These are phyloP conservation scores for Euphorbia celastroides DNA, from an alignment of 441 rosid species.

Conservation along the genomic window DNA sequence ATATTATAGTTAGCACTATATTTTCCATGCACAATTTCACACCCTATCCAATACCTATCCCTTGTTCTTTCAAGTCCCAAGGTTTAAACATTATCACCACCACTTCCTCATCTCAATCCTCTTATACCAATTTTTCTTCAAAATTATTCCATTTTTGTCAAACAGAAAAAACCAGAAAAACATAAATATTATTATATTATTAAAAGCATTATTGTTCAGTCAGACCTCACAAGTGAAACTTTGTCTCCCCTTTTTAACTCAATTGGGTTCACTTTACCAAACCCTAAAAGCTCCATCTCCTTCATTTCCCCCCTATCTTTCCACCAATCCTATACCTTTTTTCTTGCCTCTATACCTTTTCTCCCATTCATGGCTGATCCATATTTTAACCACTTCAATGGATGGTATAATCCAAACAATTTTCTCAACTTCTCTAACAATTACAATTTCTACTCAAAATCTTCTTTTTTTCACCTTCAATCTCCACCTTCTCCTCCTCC, in stretches of 20 bases:
- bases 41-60: conserved; percentile 25
- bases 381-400: conserved; percentile 33
- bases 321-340: conserved; percentile 10
- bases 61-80: conserved; percentile 53
- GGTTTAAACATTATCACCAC: conserved; percentile 21
- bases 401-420: conserved; percentile 24
- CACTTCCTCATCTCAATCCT: conserved; percentile 26
- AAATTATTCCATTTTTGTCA: conserved; percentile 15
- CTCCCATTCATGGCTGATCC: conserved; percentile 68
- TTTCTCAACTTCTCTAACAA: conserved; percentile 12
- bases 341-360: conserved; percentile 16
- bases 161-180: no score
- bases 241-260: conserved; percentile 41
- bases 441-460: conserved; percentile 25
- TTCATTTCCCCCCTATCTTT: conserved; percentile 24
- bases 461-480: conserved; percentile 11
- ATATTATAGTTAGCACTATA: background rate
- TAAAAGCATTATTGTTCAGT: conserved; percentile 41
- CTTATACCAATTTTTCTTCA: conserved; percentile 13
- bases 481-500: conserved; percentile 59
- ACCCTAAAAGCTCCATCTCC: conserved; percentile 3
- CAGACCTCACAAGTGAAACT: conserved; percentile 43
- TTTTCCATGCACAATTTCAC: conserved; percentile 14
- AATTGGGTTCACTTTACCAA: conserved; percentile 27
- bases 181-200: no score